These are phyloP conservation scores for Allodekkera sacchari DNA, from an alignment of 805 yeast species.

Conservation along the genomic window DNA sequence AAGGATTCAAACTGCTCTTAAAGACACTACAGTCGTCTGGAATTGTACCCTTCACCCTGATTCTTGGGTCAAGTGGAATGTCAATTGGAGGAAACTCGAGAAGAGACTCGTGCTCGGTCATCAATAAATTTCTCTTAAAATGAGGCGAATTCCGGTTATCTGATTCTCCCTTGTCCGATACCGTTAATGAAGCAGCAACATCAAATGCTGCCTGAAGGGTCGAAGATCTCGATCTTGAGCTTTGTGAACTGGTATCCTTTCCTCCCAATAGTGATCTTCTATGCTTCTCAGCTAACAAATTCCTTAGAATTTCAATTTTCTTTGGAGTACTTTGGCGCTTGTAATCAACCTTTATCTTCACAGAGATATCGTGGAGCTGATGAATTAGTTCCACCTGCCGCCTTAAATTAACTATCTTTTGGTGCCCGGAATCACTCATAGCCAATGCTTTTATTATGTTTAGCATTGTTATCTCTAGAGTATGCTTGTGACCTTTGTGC, in stretches of 20 bases:
- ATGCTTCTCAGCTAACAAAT: constrained; percentile 43
- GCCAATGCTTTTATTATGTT: constrained; percentile 21
- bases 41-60: constrained; percentile 63
- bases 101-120: constrained; percentile 18
- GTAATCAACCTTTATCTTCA: constrained; percentile 44
- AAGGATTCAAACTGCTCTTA: constrained; percentile 84
- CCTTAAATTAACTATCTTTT: constrained; percentile 22
- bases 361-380: constrained; percentile 56
- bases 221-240: not conserved
- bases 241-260: not conserved
- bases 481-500: constrained; percentile 6
- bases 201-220: constrained; percentile 1
- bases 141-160: too few relatives aligned
- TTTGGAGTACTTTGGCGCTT: constrained; percentile 70
- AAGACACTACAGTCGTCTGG: constrained; percentile 81
- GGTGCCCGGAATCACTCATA: constrained; percentile 16
- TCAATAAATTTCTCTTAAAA: constrained; percentile 2
- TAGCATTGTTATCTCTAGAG: constrained; percentile 21
- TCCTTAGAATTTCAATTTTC: constrained; percentile 62
- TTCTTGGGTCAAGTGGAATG: constrained; percentile 77
- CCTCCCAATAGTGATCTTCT: constrained; percentile 25
- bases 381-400: constrained; percentile 63
- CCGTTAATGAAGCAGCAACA: constrained; percentile 15
- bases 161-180: constrained; percentile 5
- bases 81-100: constrained; percentile 44